phyloP scores from a whole-genome alignment of 2,329 filamentous ascomycete species.

The Rhynchosporium secalis region DNA sequence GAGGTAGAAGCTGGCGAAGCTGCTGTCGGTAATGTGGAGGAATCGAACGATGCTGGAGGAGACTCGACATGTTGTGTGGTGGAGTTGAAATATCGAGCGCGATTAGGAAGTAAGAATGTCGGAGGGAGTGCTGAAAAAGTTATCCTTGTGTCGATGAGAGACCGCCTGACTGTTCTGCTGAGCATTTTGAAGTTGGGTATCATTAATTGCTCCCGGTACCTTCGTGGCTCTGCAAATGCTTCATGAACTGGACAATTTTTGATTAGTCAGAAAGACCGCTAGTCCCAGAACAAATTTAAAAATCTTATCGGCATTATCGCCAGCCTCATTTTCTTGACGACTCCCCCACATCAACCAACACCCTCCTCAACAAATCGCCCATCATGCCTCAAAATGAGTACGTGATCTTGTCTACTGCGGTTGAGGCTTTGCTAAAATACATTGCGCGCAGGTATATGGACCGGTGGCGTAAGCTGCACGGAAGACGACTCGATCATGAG shows the following conservation, averaged over 20 bases:
- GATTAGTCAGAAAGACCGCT: constrained; percentile 6
- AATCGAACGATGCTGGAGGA: constrained; percentile 27
- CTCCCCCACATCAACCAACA: neutral
- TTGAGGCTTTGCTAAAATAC: neutral
- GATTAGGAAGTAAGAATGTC: constrained; percentile 51
- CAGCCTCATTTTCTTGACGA: constrained; percentile 2
- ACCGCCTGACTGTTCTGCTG: constrained; percentile 59
- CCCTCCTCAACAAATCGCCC: constrained; percentile 14
- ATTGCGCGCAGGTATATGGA: constrained; percentile 54
- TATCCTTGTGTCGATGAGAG: constrained; percentile 59
- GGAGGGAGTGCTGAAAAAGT: constrained; percentile 46
- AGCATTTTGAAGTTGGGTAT: constrained; percentile 32
- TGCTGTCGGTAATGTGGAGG: constrained; percentile 26
- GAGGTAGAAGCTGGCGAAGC: constrained; percentile 12
- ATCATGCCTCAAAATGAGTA: constrained; percentile 76
- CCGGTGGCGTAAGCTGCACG: constrained; percentile 68
- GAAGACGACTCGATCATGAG: constrained; percentile 52
- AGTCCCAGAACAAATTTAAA: constrained; percentile 4
- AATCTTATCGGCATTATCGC: constrained; percentile 19
- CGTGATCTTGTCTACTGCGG: neutral
- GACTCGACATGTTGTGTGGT: constrained; percentile 52
- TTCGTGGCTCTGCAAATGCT: neutral
- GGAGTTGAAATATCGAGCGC: constrained; percentile 48
- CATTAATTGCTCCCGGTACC: neutral
- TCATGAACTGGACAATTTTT: neutral